Conservation (phyloP, 2,329 filamentous ascomycete species). For the Trichoderma simmonsii region DNA sequence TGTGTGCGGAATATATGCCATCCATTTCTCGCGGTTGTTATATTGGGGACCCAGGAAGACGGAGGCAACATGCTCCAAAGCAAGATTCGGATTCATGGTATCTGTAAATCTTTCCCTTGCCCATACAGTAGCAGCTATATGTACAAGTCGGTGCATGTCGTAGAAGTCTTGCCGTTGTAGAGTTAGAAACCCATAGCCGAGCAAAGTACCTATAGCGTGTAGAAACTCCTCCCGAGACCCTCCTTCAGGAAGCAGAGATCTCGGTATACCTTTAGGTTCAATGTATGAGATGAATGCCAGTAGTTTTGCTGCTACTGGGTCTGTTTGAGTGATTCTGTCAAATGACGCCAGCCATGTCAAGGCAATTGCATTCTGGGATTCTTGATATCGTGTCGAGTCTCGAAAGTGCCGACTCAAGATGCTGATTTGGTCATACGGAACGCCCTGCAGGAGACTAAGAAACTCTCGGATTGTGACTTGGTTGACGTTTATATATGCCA, state of each 20-base stretch:
- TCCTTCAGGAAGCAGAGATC: constrained; percentile 29
- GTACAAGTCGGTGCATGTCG: constrained; percentile 32
- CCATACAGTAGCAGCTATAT: constrained; percentile 27
- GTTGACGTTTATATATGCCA: constrained; percentile 37
- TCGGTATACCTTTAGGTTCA: constrained; percentile 36
- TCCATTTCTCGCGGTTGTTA: not conserved
- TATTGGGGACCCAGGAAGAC: not conserved
- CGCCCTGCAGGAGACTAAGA: constrained; percentile 27
- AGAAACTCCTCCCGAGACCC: not conserved
- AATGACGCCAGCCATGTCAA: constrained; percentile 41
- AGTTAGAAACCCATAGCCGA: constrained; percentile 27
- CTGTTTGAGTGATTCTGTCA: constrained; percentile 31
- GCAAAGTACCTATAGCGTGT: constrained; percentile 28
- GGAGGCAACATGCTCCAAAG: not conserved
- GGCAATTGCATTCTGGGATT: constrained; percentile 32
- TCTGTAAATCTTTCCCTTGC: not conserved
- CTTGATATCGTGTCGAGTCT: constrained; percentile 31
- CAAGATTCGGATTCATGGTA: not conserved
- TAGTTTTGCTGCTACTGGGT: constrained; percentile 32
- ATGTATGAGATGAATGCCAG: constrained; percentile 39
- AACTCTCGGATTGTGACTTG: constrained; percentile 28
- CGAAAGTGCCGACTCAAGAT: constrained; percentile 34
- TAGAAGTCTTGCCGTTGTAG: constrained; percentile 23
- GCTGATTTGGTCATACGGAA: constrained; percentile 29
- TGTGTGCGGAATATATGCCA: constrained; percentile 3